phyloP scores from a whole-genome alignment of 164 flowering plant species.

The Buxus sempervirens region DNA sequence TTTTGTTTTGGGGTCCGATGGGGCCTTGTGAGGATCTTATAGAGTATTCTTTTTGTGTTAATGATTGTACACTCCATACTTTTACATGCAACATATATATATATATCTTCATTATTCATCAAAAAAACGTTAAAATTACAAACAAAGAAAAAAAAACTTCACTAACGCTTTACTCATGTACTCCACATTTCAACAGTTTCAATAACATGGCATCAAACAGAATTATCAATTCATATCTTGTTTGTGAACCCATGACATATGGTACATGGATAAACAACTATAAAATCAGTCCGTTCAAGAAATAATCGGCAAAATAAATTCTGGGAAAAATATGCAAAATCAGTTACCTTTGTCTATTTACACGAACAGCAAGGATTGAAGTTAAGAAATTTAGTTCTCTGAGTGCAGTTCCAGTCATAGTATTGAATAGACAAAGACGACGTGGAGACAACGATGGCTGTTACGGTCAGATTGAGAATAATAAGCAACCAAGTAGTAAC shows the following conservation, averaged over 20 bases:
- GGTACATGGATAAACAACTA: background rate
- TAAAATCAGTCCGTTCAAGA: background rate
- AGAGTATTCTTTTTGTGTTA: too few relatives aligned
- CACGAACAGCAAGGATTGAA: constrained; percentile 76
- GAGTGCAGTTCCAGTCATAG: constrained; percentile 57
- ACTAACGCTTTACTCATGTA: too few relatives aligned
- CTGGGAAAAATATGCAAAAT: background rate
- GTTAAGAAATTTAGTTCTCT: constrained; percentile 82
- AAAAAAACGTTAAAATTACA: too few relatives aligned
- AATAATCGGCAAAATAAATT: background rate
- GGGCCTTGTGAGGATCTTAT: too few relatives aligned
- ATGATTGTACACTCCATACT: too few relatives aligned
- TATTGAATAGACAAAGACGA: constrained; percentile 82
- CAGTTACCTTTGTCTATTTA: constrained; percentile 67
- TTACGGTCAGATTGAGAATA: constrained; percentile 12
- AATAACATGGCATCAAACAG: background rate
- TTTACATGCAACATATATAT: too few relatives aligned
- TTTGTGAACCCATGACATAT: background rate
- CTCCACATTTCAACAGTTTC: too few relatives aligned
- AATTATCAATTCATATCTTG: background rate
- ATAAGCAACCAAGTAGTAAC: background rate
- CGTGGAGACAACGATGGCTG: constrained; percentile 92
- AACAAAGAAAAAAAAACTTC: background rate
- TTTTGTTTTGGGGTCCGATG: too few relatives aligned
- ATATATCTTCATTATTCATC: too few relatives aligned